Conservation (phyloP, 2,329 filamentous ascomycete genomes). For the Colletotrichum graminicola region DNA sequence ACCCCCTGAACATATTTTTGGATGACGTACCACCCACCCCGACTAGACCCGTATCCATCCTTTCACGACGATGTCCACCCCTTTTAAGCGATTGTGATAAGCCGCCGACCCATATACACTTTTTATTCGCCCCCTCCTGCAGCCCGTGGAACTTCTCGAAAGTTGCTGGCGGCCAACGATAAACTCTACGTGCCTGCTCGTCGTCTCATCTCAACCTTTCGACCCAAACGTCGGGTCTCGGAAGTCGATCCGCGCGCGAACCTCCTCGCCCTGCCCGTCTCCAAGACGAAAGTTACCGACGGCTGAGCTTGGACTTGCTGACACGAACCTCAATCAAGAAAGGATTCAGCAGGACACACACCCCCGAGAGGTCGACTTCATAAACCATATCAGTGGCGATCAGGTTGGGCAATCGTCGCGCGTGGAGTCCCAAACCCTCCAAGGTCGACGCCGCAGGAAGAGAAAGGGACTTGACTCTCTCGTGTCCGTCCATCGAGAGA, state of each 20-base stretch:
- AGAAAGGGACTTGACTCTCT: not conserved
- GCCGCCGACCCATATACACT: not conserved
- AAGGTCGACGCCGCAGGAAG: not conserved
- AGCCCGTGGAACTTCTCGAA: not conserved
- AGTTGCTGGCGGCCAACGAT: not conserved
- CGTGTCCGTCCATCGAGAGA: not conserved
- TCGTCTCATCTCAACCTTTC: slow-evolving; percentile 6
- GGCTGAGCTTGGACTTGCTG: not conserved
- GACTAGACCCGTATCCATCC: not conserved
- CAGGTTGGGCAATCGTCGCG: not conserved
- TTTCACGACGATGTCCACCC: slow-evolving; percentile 12
- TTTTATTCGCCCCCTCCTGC: not conserved
- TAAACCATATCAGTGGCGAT: not conserved
- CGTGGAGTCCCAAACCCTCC: not conserved
- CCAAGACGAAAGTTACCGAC: slow-evolving; percentile 8
- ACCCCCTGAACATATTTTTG: not conserved
- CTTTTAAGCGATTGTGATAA: slow-evolving; percentile 6
- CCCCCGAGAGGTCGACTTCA: too few species aligned
- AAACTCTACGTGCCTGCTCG: not conserved
- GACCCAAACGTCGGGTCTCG: not conserved
- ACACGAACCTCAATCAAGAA: not conserved
- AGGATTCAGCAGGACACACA: not conserved
- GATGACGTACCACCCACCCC: not conserved
- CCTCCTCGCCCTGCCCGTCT: not conserved
- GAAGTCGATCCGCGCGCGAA: not conserved